A percentile compares a stretch with the other conserved stretches of the same genome.
These are phyloP conservation scores for Acanthamoeba divionensis DNA, from an alignment of 208 protist genomes.

Conservation along the genomic window DNA sequence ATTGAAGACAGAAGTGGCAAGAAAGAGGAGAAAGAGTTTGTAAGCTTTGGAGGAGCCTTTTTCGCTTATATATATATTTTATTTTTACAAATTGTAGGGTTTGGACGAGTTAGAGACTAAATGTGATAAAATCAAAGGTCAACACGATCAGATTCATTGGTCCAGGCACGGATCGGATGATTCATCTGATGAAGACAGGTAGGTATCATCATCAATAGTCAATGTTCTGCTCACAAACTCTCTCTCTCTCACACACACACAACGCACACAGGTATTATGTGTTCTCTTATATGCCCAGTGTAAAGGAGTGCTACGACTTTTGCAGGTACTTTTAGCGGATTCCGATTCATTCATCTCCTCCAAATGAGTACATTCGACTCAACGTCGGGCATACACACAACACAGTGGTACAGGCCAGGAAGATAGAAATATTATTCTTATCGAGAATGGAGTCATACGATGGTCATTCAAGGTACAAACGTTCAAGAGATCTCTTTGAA, in stretches of 20 bases:
- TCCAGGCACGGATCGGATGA: slow-evolving; percentile 3
- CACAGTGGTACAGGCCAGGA: slow-evolving; percentile 9
- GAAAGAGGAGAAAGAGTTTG: no score
- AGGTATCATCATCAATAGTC: background rate
- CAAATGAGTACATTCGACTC: no score
- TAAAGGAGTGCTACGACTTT: background rate
- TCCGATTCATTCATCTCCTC: no score
- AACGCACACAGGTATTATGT: background rate
- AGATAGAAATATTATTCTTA: background rate
- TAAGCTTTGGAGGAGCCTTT: no score
- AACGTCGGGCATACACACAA: no score
- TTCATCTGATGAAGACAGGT: slow-evolving; percentile 10
- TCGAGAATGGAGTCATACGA: slow-evolving; percentile 13
- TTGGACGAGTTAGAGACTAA: background rate
- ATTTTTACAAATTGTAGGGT: background rate
- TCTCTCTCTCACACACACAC: background rate
- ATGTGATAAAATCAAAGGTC: background rate
- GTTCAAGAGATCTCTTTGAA: no score
- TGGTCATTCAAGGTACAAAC: background rate
- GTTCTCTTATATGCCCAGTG: background rate
- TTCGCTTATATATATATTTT: background rate
- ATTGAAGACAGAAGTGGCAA: no score
- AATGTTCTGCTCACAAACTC: background rate
- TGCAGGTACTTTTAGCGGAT: no score
- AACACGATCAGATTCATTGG: background rate